phyloP scores from a whole-genome alignment of 306 rosid genomes.

The Delonix regia region DNA sequence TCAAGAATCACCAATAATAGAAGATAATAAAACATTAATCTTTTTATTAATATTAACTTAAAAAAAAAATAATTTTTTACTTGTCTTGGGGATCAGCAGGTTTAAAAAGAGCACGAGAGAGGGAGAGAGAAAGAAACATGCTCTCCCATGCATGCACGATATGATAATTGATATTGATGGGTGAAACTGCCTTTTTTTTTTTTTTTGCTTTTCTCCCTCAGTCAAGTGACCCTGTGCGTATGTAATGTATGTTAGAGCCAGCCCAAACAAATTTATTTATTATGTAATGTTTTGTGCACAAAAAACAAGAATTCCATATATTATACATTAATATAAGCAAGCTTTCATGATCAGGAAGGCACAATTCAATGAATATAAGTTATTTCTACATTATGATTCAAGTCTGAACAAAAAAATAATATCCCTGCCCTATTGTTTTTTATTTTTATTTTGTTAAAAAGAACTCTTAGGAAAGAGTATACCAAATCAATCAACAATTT shows the following conservation, averaged over 20 bases:
- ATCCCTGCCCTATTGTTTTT: not conserved
- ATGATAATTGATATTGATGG: no score
- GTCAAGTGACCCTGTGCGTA: constrained; percentile 78
- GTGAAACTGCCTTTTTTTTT: no score
- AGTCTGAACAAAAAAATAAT: constrained; percentile 27
- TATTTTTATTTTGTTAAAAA: not conserved
- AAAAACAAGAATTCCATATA: not conserved
- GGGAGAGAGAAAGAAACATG: no score
- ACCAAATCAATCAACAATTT: constrained; percentile 11
- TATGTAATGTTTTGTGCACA: constrained; percentile 25
- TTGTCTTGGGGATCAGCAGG: no score
- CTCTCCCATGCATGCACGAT: no score
- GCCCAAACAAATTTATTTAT: constrained; percentile 19
- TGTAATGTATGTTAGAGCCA: constrained; percentile 33
- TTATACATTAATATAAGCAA: constrained; percentile 21
- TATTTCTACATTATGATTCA: not conserved
- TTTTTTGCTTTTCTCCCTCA: constrained; percentile 97
- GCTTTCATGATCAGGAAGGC: constrained; percentile 23
- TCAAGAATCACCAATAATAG: no score
- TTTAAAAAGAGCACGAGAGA: no score
- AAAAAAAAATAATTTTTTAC: no score
- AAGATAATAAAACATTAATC: no score
- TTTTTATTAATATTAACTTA: no score
- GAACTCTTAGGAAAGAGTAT: not conserved
- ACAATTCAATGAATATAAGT: constrained; percentile 6